A percentile compares a stretch with the other conserved stretches of the same genome.
These are phyloP conservation scores for Pyrus pyrifolia DNA, from an alignment of 306 rosid species.

Conservation along the genomic window DNA sequence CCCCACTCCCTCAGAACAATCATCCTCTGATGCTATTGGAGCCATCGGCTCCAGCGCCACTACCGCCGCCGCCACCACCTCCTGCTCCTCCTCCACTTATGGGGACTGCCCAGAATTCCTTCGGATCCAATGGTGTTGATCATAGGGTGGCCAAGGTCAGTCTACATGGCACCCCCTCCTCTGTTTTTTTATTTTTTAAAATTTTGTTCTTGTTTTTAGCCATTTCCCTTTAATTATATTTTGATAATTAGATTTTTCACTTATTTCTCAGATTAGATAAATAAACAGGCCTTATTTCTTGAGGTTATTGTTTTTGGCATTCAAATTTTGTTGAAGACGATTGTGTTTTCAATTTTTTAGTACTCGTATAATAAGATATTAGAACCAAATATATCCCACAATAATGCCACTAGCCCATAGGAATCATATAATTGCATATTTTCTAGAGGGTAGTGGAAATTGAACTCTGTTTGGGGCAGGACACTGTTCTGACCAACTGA, in stretches of 20 bases:
- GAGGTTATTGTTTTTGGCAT: not conserved
- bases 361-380: not conserved
- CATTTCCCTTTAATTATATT: not conserved
- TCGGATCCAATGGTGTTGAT: constrained; percentile 71
- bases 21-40: constrained; percentile 49
- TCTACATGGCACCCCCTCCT: not conserved
- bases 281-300: not conserved
- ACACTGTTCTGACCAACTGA: too few species aligned
- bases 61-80: constrained; percentile 11
- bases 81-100: constrained; percentile 22
- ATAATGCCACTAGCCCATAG: too few species aligned
- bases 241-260: not conserved
- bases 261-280: not conserved
- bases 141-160: constrained; percentile 56
- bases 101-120: constrained; percentile 52
- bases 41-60: constrained; percentile 30
- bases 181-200: not conserved
- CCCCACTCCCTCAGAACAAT: not conserved
- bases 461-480: not conserved
- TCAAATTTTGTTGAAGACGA: not conserved
- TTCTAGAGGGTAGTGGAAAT: not conserved
- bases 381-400: not conserved
- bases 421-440: not conserved
- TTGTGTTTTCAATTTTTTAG: not conserved
- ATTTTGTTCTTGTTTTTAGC: not conserved